phyloP scores from a whole-genome alignment of 148 eudicot species.

The Gaultheria prostrata region DNA sequence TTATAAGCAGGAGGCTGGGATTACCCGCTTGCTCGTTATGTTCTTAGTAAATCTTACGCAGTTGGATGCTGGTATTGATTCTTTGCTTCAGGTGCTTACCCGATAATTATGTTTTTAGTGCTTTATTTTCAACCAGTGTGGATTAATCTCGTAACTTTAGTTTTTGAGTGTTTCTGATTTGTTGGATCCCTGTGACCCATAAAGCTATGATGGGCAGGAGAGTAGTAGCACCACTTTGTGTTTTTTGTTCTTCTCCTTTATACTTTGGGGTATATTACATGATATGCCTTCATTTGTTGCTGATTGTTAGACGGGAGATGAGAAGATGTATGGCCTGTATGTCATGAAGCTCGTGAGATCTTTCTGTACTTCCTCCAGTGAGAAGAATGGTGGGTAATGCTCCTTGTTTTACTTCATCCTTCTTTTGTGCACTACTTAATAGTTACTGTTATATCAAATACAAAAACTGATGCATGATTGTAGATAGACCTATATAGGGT shows the following conservation, averaged over 20 bases:
- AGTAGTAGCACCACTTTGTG: neutral
- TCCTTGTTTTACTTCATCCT: conserved; percentile 9
- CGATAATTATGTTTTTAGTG: conserved; percentile 3
- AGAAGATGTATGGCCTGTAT: conserved; percentile 80
- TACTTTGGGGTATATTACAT: neutral
- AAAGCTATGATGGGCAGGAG: neutral
- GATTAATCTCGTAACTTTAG: neutral
- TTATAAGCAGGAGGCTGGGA: conserved; percentile 56
- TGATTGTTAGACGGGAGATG: conserved; percentile 58
- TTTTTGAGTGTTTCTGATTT: neutral
- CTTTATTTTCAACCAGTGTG: neutral
- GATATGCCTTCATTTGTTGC: conserved; percentile 14
- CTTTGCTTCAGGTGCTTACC: conserved; percentile 85
- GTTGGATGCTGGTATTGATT: conserved; percentile 80
- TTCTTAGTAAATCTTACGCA: conserved; percentile 93
- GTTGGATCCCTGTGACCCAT: neutral
- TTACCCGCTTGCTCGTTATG: conserved; percentile 70
- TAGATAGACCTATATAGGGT: neutral
- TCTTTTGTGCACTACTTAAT: neutral
- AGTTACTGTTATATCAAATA: neutral
- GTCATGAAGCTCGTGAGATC: conserved; percentile 95
- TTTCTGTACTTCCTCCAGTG: conserved; percentile 73
- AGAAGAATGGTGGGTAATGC: conserved; percentile 48
- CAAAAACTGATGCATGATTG: neutral
- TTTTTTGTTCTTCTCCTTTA: neutral